Evolutionary conservation across 345 rosid genomes (phyloP).

Genomic region (Populus pruinosa): DNA sequence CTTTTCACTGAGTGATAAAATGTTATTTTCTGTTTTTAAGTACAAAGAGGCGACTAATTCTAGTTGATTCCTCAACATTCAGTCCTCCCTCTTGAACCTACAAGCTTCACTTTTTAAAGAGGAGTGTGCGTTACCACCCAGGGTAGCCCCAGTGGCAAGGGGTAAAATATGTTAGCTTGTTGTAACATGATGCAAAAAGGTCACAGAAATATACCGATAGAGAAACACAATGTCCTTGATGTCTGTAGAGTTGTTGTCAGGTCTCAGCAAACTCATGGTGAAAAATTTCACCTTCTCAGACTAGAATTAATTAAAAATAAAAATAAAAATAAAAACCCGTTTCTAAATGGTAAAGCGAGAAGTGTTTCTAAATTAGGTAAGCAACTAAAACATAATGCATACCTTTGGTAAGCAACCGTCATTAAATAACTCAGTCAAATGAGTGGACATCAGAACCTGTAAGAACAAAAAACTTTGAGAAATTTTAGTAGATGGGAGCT

Average conservation of each 20-base stretch:
- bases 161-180: not conserved
- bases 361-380: too few relatives aligned
- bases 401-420: conserved; percentile 74
- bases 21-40: too few relatives aligned
- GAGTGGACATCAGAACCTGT: conserved; percentile 89
- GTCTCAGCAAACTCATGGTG: conserved; percentile 89
- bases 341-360: too few relatives aligned
- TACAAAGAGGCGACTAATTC: too few relatives aligned
- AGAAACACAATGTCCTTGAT: conserved; percentile 80
- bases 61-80: too few relatives aligned
- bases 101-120: too few relatives aligned
- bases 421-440: conserved; percentile 72
- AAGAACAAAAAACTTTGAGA: not conserved
- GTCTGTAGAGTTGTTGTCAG: conserved; percentile 48
- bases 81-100: too few relatives aligned
- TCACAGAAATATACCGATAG: conserved; percentile 52
- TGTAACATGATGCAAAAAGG: not conserved
- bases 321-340: not conserved
- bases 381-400: conserved; percentile 20
- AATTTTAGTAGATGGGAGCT: not conserved
- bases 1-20: not conserved
- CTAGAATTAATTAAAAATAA: conserved; percentile 44
- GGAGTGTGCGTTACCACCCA: too few relatives aligned
- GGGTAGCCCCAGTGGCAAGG: too few relatives aligned
- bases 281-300: conserved; percentile 72